These are phyloP conservation scores for Abrus pulchellus DNA, from an alignment of 306 rosid species.

Conservation along the genomic window DNA sequence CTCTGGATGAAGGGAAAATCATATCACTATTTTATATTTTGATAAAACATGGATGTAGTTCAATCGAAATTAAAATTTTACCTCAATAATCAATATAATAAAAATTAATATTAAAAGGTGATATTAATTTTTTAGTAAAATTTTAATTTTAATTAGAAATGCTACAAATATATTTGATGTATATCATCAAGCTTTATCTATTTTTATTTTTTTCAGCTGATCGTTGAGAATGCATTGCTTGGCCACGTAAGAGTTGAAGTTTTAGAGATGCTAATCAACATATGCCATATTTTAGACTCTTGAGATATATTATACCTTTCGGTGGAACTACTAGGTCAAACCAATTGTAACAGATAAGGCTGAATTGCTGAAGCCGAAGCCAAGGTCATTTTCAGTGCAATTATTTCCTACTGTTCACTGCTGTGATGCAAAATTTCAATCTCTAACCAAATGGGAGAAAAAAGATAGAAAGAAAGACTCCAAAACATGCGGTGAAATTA, in stretches of 20 bases:
- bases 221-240: not conserved
- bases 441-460: slow-evolving; percentile 4
- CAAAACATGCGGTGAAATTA: slow-evolving; percentile 19
- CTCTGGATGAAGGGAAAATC: not conserved
- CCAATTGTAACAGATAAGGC: slow-evolving; percentile 40
- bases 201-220: not conserved
- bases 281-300: not conserved
- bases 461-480: not conserved
- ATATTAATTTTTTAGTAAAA: no score
- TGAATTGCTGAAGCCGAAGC: slow-evolving; percentile 19
- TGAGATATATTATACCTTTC: slow-evolving; percentile 41
- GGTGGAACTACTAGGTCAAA: slow-evolving; percentile 51
- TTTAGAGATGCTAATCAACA: slow-evolving; percentile 5
- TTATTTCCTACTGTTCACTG: slow-evolving; percentile 33
- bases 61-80: no score
- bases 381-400: slow-evolving; percentile 33
- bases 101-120: no score
- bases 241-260: not conserved
- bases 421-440: slow-evolving; percentile 11
- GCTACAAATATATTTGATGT: no score
- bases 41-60: no score
- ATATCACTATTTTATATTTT: slow-evolving; percentile 15
- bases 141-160: no score
- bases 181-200: no score
- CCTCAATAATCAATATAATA: no score